Percentiles rank a stretch among this genome's conserved stretches.
Evolutionary conservation across 768 basidiomycete genomes (phyloP).

Genomic region (Kwoniella dendrophila): DNA sequence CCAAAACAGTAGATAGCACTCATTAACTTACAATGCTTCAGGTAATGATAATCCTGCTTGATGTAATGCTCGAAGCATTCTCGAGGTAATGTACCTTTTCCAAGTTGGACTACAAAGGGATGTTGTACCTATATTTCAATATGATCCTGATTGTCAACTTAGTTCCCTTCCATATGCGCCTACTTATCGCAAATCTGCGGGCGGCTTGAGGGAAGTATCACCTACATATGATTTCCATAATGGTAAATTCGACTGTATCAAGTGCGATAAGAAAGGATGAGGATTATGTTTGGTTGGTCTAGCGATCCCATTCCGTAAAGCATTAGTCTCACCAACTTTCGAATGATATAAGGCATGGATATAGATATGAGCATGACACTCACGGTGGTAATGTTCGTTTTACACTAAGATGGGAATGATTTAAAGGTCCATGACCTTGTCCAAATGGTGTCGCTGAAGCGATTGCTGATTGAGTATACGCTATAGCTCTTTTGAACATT

Average conservation of each 20-base stretch:
- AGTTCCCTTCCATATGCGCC: constrained; percentile 41
- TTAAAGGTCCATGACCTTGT: constrained; percentile 77
- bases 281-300: constrained; percentile 67
- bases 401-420: constrained; percentile 72
- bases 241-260: constrained; percentile 62
- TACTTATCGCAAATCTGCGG: too few relatives aligned
- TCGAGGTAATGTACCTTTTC: constrained; percentile 67
- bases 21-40: constrained; percentile 60
- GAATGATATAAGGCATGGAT: neutral
- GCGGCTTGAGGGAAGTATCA: constrained; percentile 56
- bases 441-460: constrained; percentile 70
- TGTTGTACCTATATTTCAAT: constrained; percentile 65
- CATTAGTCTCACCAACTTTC: neutral
- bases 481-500: constrained; percentile 65
- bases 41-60: constrained; percentile 59
- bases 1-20: too few relatives aligned
- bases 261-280: constrained; percentile 68
- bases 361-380: constrained; percentile 52
- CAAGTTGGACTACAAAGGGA: constrained; percentile 77
- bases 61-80: constrained; percentile 81
- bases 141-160: neutral
- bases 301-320: neutral
- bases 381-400: constrained; percentile 63
- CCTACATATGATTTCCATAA: constrained; percentile 62
- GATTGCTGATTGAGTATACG: constrained; percentile 77